Evolutionary conservation across 2,329 filamentous ascomycete genomes (phyloP), one percentile per base, ranked within the genome.

Genomic region (Aulographum hederae): DNA sequence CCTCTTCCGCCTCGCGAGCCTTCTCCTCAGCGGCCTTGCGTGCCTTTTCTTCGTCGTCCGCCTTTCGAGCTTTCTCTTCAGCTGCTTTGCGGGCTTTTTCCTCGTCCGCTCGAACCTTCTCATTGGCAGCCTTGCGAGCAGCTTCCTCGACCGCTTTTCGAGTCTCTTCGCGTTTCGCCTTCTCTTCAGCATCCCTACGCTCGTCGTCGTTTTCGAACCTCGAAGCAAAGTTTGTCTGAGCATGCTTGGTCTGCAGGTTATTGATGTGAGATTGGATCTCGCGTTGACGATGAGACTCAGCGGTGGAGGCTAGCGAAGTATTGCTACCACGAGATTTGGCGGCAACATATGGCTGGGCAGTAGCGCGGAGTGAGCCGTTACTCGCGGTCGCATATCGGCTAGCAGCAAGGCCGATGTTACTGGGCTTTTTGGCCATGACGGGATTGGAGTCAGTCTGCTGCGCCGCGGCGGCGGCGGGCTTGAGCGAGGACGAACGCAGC

Each of bases 91-190:
- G 14, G 8, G 28, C 32, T 11, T 19, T 29, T 4, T n/a, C 18
- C n/a, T n/a, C 27, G n/a, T 34, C 27, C 15, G 27, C 28, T 5
- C 29, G 10, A 8, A 26, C 31, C 14, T 32, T 27, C 18, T 20
- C 25, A 13, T 33, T 20, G 26, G 30, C 30, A 6, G 6, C 18
- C 19, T 26, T 21, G 16, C 30, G 31, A 6, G 11, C 28, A 10
- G 12, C 28, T 19, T 31, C 17, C 26, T 28, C 26, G 12, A 15
- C 26, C 14, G 6, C 26, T n/a, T 13, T 28, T 6, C 26, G 26
- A n/a, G 11, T 13, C 8, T 6, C 8, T 13, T 28, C 26, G 15
- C 6, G 6, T 13, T 28, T 28, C 6, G 12, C 12, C n/a, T 28
- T 5, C 23, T 30, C 5, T 12, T 10, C 2, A 14, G 26, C 28